Evolutionary conservation across 2,329 filamentous ascomycete genomes (phyloP).

Genomic region (Thielaviopsis populi): DNA sequence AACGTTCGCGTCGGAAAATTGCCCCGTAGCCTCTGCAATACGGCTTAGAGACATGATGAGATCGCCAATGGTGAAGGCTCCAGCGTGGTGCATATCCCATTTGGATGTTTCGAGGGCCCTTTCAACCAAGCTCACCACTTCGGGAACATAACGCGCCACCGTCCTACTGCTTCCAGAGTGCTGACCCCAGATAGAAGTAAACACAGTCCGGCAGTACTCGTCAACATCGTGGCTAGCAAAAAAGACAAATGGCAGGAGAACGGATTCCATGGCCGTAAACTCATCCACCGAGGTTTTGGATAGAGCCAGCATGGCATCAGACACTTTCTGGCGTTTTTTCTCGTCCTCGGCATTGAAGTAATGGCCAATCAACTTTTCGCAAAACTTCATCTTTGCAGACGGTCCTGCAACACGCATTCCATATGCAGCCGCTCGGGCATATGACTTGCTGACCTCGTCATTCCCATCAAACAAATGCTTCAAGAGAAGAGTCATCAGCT

Average conservation of each 20-base stretch:
- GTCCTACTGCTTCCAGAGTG: conserved; percentile 75
- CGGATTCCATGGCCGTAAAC: conserved; percentile 60
- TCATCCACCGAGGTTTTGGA: conserved; percentile 80
- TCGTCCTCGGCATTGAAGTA: conserved; percentile 78
- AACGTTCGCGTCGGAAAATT: conserved; percentile 45
- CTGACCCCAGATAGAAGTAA: conserved; percentile 74
- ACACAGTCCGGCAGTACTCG: conserved; percentile 63
- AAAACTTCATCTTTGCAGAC: conserved; percentile 36
- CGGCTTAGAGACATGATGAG: conserved; percentile 50
- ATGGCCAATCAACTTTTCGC: conserved; percentile 42
- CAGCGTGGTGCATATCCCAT: conserved; percentile 83
- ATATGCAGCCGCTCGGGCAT: conserved; percentile 76
- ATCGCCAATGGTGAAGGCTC: conserved; percentile 65
- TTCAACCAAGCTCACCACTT: conserved; percentile 58
- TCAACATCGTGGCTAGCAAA: conserved; percentile 75
- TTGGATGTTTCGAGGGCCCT: conserved; percentile 61
- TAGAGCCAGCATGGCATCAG: conserved; percentile 68
- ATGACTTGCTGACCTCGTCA: conserved; percentile 80
- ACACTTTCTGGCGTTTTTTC: conserved; percentile 55
- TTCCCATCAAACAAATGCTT: conserved; percentile 82
- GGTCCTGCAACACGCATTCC: conserved; percentile 48
- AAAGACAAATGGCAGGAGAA: conserved; percentile 75
- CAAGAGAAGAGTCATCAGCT: conserved; percentile 62
- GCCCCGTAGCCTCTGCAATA: conserved; percentile 40
- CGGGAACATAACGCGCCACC: conserved; percentile 67